phyloP scores from a whole-genome alignment of 345 rosid genomes.

The Schrenkiella parvula region DNA sequence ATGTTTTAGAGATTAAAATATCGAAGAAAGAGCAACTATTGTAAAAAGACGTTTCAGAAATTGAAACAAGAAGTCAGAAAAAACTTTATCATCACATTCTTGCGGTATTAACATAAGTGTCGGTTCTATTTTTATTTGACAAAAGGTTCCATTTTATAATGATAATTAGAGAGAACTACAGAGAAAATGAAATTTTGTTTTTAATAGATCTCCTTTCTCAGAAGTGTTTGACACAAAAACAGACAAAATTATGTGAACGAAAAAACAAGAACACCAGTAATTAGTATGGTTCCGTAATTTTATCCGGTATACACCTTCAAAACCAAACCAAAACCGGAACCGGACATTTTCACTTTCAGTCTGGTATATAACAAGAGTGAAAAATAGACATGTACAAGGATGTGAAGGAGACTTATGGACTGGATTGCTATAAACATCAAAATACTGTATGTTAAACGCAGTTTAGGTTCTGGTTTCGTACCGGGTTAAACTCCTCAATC shows the following conservation, averaged over 20 bases:
- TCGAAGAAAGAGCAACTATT: too few species aligned
- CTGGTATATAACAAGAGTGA: slow-evolving; percentile 5
- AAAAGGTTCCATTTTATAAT: background rate
- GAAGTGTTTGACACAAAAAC: too few species aligned
- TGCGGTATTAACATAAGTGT: background rate
- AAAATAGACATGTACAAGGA: slow-evolving; percentile 3
- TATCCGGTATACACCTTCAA: background rate
- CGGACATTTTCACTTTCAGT: background rate
- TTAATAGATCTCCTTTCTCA: too few species aligned
- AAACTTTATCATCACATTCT: background rate
- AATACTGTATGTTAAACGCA: too few species aligned
- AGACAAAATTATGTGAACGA: too few species aligned
- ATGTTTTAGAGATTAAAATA: too few species aligned
- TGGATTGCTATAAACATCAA: slow-evolving; percentile 11
- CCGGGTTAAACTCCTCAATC: slow-evolving; percentile 33
- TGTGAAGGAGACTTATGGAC: slow-evolving; percentile 6
- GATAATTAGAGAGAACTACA: background rate
- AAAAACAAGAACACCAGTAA: too few species aligned
- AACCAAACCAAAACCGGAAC: slow-evolving; percentile 12
- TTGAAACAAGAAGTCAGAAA: background rate
- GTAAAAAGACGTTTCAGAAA: background rate
- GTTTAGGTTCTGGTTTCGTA: background rate
- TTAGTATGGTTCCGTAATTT: slow-evolving; percentile 1
- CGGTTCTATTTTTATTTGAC: background rate
- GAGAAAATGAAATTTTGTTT: background rate